These are phyloP conservation scores for Saturnispora mendoncae DNA, from an alignment of 805 yeast species.

Conservation along the genomic window DNA sequence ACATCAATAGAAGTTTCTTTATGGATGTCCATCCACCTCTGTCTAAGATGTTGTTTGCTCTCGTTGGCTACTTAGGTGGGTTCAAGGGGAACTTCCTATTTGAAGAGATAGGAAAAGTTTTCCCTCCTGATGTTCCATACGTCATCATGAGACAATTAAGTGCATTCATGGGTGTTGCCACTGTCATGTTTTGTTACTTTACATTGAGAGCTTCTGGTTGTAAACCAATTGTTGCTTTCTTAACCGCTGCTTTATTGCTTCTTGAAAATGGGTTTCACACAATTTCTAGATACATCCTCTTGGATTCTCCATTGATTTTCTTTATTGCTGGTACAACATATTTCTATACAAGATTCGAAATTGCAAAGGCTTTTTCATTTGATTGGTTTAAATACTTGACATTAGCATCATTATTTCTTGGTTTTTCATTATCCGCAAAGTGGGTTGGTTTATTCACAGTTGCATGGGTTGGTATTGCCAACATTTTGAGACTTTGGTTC, in stretches of 20 bases:
- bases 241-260: constrained; percentile 47
- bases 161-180: constrained; percentile 58
- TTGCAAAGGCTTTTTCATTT: constrained; percentile 49
- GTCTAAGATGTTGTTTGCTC: constrained; percentile 73
- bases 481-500: constrained; percentile 60
- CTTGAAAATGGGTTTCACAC: constrained; percentile 65
- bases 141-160: constrained; percentile 62
- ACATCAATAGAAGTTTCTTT: constrained; percentile 61
- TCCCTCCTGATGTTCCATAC: constrained; percentile 54
- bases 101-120: constrained; percentile 54
- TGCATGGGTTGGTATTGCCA: constrained; percentile 64
- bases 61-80: constrained; percentile 57
- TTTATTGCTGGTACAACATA: constrained; percentile 67
- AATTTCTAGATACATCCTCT: constrained; percentile 62
- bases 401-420: constrained; percentile 61
- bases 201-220: constrained; percentile 69
- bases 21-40: constrained; percentile 89
- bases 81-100: constrained; percentile 65
- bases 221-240: constrained; percentile 50
- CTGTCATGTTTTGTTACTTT: constrained; percentile 54
- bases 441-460: constrained; percentile 82
- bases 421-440: constrained; percentile 64
- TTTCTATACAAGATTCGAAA: constrained; percentile 57
- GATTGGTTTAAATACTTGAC: constrained; percentile 52
- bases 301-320: constrained; percentile 69